A percentile compares a stretch with the other conserved stretches of the same genome.
phyloP scores from a whole-genome alignment of 306 rosid species.

The Luffa acutangula region DNA sequence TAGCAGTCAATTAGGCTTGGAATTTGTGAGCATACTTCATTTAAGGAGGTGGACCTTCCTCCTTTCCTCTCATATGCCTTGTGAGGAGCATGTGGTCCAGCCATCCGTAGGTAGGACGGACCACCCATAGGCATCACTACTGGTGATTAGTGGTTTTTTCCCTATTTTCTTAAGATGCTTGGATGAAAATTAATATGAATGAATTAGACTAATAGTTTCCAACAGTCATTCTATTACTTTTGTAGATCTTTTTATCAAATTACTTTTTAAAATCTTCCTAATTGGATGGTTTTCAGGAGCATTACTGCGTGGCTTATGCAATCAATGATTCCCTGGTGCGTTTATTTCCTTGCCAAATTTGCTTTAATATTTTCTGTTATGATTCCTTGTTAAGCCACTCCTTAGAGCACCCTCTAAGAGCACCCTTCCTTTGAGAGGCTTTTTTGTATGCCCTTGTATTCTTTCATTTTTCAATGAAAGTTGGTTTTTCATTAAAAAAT shows the following conservation, averaged over 20 bases:
- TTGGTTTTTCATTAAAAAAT: too few relatives aligned
- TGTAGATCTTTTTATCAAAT: slow-evolving; percentile 1
- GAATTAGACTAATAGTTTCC: not conserved
- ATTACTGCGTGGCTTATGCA: slow-evolving; percentile 91
- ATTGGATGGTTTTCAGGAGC: slow-evolving; percentile 70
- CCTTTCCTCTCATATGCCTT: not conserved
- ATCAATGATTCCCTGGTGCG: slow-evolving; percentile 83
- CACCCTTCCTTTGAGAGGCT: too few relatives aligned
- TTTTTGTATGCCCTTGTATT: too few relatives aligned
- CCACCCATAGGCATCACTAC: not conserved
- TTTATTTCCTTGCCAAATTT: not conserved
- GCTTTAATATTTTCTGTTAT: not conserved
- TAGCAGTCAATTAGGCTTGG: slow-evolving; percentile 9
- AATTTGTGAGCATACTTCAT: slow-evolving; percentile 4
- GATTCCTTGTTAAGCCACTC: not conserved
- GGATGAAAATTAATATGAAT: not conserved
- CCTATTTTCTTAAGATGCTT: not conserved
- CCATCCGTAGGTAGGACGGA: slow-evolving; percentile 1
- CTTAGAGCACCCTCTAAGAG: too few relatives aligned
- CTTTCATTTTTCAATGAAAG: too few relatives aligned
- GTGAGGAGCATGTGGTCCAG: not conserved
- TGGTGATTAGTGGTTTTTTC: not conserved
- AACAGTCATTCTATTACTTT: not conserved
- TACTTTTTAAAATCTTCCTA: not conserved
- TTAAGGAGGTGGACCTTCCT: not conserved